A percentile compares a stretch with the other conserved stretches of the same genome.
Conservation (phyloP, 441 rosid genomes). For the Jatropha multifida region DNA sequence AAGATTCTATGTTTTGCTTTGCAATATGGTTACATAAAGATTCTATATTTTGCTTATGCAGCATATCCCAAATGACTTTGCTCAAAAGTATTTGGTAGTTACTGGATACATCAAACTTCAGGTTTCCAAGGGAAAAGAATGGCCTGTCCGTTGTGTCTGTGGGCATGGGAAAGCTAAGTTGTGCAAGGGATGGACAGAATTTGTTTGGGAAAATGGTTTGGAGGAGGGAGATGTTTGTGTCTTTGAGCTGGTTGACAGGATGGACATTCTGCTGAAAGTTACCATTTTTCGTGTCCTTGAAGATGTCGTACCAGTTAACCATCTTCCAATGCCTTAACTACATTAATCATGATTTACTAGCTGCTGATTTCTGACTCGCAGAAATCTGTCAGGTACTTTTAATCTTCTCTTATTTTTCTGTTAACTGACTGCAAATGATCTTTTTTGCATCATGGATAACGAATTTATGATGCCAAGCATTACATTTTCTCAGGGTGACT, state of each 20-base stretch:
- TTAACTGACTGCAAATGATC: background rate
- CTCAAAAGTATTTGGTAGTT: conserved; percentile 29
- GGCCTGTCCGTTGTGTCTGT: conserved; percentile 35
- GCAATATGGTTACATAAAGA: background rate
- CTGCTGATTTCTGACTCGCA: background rate
- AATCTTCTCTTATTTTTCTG: background rate
- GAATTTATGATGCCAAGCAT: background rate
- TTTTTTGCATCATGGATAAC: background rate
- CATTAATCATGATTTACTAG: background rate
- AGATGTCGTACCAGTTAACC: conserved; percentile 6
- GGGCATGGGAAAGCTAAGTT: conserved; percentile 25
- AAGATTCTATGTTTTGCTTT: background rate
- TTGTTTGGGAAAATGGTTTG: conserved; percentile 38
- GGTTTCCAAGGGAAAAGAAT: conserved; percentile 33
- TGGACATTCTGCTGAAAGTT: conserved; percentile 38
- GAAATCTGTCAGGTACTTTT: conserved; percentile 11
- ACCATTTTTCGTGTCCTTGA: conserved; percentile 41
- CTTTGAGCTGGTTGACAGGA: conserved; percentile 37
- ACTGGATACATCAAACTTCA: conserved; percentile 35
- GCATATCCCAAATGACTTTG: conserved; percentile 42
- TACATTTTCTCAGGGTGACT: no score
- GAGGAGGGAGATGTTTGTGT: conserved; percentile 49
- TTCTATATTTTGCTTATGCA: conserved; percentile 24
- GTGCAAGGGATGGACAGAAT: conserved; percentile 46
- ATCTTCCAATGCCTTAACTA: background rate